Evolutionary conservation across 2,329 filamentous ascomycete species (phyloP), one percentile per base, ranked within the genome.

Genomic region (Colletotrichum viniferum): DNA sequence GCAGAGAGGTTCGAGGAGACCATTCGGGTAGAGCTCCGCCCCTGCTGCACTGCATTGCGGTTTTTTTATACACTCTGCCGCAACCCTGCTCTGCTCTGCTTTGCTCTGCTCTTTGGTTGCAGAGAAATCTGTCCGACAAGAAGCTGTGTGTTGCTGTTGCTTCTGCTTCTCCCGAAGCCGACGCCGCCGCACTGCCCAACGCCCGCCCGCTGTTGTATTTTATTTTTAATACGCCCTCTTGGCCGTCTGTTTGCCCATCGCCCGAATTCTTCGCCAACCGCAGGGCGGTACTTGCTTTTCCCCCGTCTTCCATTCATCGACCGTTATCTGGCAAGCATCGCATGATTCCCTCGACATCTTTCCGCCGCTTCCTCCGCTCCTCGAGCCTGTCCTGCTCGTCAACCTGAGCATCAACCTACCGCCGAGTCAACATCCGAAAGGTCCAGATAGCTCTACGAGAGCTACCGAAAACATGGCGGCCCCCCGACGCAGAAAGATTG

Each of bases 401-500:
- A 69, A 74, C 55, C 43, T 66, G 65, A 65, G 70, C 74, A 74
- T 66, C 66, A 36, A 65, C 65, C 74, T 66, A 24, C 32, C 63
- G 28, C 56, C 63, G 32, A 71, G 55, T 48, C 52, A 74, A 61
- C 30, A 60, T 14, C 36, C 24, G 62, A 24, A 48, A 60, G 73
- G 30, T 36, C 48, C 64, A 63, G 63, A 58, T 38, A 73, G 69
- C 70, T 73, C 36, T 43, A n/a, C 67, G 5, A 58, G 58, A 73
- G 69, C 73, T 76, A 69, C 74, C n/a, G 43, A 52, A 52, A 84
- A 77, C 68, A 91, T 90, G 88, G 87, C 86, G 81, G 84, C 83
- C 75, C 83, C 89, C 81, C 90, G 91, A 81, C 90, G 92, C 84
- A 92, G 90, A 85, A 93, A 92, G 85, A 84, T 91, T 80, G 91